A percentile compares a stretch with the other conserved stretches of the same genome.
Evolutionary conservation across 2,329 filamentous ascomycete genomes (phyloP).

Genomic region (Pseudophaeomoniella oleicola): DNA sequence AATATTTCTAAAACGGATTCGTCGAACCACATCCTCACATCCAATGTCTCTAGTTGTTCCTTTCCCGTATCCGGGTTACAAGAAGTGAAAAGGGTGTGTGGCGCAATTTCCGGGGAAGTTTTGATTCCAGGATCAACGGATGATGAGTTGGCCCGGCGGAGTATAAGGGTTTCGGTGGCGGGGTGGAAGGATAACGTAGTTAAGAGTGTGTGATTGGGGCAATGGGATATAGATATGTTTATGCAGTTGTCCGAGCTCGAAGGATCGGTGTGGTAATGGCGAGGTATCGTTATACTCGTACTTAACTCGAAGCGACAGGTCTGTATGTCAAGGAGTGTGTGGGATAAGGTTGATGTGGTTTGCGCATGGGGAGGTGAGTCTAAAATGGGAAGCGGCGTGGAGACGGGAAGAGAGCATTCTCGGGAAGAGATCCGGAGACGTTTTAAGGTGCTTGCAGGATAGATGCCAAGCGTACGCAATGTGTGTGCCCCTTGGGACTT

Average conservation of each 20-base stretch:
- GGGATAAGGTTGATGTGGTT: constrained; percentile 1
- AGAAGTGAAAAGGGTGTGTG: constrained; percentile 32
- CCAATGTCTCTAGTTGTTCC: constrained; percentile 8
- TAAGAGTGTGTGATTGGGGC: constrained; percentile 3
- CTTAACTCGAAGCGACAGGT: constrained; percentile 6
- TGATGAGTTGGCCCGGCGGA: constrained; percentile 22
- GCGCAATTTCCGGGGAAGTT: constrained; percentile 21
- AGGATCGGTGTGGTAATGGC: constrained; percentile 5
- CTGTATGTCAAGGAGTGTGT: constrained; percentile 8
- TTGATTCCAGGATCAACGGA: constrained; percentile 13
- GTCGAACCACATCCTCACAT: constrained; percentile 21
- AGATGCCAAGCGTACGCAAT: constrained; percentile 28
- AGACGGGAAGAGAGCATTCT: constrained; percentile 3
- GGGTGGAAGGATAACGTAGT: constrained; percentile 27
- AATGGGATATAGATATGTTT: neutral
- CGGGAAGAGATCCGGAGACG: constrained; percentile 8
- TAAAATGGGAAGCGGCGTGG: constrained; percentile 11
- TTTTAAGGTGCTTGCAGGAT: constrained; percentile 13
- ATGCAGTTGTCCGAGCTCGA: constrained; percentile 1
- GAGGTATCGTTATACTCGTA: neutral
- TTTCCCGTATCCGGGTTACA: constrained; percentile 5
- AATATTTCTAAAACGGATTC: constrained; percentile 30
- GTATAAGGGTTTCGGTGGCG: constrained; percentile 22
- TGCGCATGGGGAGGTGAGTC: constrained; percentile 1
- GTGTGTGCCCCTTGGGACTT: constrained; percentile 18